These are phyloP conservation scores for Geotrichum candidum DNA, from an alignment of 1,139 yeast species.

Conservation along the genomic window DNA sequence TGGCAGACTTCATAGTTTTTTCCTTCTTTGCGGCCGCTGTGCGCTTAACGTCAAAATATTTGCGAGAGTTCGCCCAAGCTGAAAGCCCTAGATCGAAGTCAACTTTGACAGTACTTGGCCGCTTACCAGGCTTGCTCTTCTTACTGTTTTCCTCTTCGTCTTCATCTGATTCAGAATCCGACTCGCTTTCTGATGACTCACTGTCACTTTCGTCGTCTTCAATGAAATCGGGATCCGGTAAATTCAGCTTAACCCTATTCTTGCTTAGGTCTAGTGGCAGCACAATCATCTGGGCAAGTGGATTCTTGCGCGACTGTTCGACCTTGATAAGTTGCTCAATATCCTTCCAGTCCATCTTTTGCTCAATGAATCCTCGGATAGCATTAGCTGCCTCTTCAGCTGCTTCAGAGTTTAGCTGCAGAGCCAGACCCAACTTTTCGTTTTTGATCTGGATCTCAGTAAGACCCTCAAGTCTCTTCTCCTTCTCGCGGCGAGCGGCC, in stretches of 20 bases:
- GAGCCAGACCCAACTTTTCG: slow-evolving; percentile 63
- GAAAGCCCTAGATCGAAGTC: slow-evolving; percentile 64
- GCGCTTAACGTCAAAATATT: slow-evolving; percentile 74
- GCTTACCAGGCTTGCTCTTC: slow-evolving; percentile 21
- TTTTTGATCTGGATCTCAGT: slow-evolving; percentile 59
- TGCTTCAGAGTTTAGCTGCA: slow-evolving; percentile 60
- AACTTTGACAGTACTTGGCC: slow-evolving; percentile 42
- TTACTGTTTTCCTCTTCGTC: slow-evolving; percentile 27
- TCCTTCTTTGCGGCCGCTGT: slow-evolving; percentile 71
- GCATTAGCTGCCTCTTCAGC: slow-evolving; percentile 70
- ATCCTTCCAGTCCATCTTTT: slow-evolving; percentile 92
- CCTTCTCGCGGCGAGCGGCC: slow-evolving; percentile 68
- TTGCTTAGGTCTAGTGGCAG: slow-evolving; percentile 67
- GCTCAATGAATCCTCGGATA: slow-evolving; percentile 61
- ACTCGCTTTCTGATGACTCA: slow-evolving; percentile 34
- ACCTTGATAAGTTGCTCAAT: slow-evolving; percentile 68
- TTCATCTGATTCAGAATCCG: slow-evolving; percentile 35
- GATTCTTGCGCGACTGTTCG: slow-evolving; percentile 63
- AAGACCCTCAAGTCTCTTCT: slow-evolving; percentile 62
- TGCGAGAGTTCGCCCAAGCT: slow-evolving; percentile 88
- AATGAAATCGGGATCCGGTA: slow-evolving; percentile 45
- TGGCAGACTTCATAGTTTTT: slow-evolving; percentile 74
- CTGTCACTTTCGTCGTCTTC: slow-evolving; percentile 30
- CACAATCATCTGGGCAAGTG: slow-evolving; percentile 55
- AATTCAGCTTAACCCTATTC: slow-evolving; percentile 55